Conservation (phyloP, 257 asterid species). For the Eucommia ulmoides region DNA sequence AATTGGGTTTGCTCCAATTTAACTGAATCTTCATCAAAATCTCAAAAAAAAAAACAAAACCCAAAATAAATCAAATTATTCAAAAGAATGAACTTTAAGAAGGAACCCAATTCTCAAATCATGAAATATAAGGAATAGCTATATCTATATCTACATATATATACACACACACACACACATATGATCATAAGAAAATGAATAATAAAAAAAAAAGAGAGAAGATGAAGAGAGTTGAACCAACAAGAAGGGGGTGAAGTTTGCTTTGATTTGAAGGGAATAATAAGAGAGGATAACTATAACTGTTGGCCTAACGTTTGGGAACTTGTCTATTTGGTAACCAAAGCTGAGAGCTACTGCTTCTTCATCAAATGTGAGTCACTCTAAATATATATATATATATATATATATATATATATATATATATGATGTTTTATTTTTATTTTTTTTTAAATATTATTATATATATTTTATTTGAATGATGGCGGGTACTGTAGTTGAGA, state of each 20-base stretch:
- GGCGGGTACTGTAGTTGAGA: constrained; percentile 37
- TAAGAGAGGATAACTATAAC: constrained; percentile 18
- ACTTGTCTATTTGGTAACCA: constrained; percentile 47
- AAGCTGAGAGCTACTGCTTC: constrained; percentile 25
- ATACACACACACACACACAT: too few relatives aligned
- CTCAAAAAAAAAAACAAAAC: background rate
- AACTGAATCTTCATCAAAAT: background rate
- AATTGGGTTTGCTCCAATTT: background rate
- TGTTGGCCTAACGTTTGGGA: constrained; percentile 54
- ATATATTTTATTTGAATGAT: constrained; percentile 12
- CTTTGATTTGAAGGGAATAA: constrained; percentile 47
- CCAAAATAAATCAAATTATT: constrained; percentile 19
- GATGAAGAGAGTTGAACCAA: constrained; percentile 26
- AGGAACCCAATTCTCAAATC: too few relatives aligned
- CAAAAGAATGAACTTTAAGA: constrained; percentile 21
- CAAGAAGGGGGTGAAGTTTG: constrained; percentile 69
- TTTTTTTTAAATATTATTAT: too few relatives aligned
- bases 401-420: background rate
- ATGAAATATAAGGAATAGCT: too few relatives aligned
- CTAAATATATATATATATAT: constrained; percentile 1
- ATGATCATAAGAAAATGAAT: constrained; percentile 17
- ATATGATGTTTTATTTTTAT: too few relatives aligned
- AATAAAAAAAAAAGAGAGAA: constrained; percentile 8
- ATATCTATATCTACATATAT: too few relatives aligned
- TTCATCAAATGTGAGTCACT: constrained; percentile 2